These are phyloP conservation scores for Boletus sp. DNA, from an alignment of 1,284 basidiomycete species.

Conservation along the genomic window DNA sequence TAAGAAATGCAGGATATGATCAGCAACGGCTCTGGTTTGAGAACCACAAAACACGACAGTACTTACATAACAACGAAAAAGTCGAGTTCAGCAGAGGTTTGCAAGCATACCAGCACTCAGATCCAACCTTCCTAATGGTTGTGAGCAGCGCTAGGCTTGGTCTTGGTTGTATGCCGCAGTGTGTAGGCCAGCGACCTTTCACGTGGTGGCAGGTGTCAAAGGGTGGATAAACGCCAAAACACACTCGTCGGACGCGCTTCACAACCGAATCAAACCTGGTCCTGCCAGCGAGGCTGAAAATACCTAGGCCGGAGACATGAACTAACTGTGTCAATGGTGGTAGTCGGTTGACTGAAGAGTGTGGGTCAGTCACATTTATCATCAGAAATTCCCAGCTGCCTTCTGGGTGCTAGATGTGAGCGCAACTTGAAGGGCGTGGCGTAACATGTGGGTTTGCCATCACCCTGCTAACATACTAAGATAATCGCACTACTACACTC, in stretches of 20 bases:
- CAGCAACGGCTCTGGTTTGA: constrained; percentile 29
- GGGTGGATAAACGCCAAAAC: constrained; percentile 31
- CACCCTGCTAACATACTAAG: background rate
- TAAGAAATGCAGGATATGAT: constrained; percentile 21
- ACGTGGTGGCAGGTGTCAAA: constrained; percentile 41
- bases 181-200: constrained; percentile 34
- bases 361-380: constrained; percentile 33
- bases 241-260: constrained; percentile 32
- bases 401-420: constrained; percentile 4
- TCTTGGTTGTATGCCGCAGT: constrained; percentile 28
- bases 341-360: constrained; percentile 25
- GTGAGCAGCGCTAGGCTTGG: constrained; percentile 19
- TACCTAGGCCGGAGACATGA: constrained; percentile 28
- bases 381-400: constrained; percentile 37
- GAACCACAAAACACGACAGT: constrained; percentile 30
- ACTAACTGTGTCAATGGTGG: constrained; percentile 29
- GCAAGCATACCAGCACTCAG: constrained; percentile 41
- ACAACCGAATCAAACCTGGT: constrained; percentile 37
- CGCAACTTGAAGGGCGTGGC: constrained; percentile 16
- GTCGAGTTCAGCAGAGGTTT: constrained; percentile 31
- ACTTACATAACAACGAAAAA: constrained; percentile 45
- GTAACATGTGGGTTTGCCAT: constrained; percentile 5
- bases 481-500: background rate
- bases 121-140: constrained; percentile 35
- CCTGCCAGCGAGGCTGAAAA: constrained; percentile 23